Evolutionary conservation across 495 filamentous ascomycete genomes (phyloP), one percentile per base, ranked within the genome.

Genomic region (Xylaria venustula): DNA sequence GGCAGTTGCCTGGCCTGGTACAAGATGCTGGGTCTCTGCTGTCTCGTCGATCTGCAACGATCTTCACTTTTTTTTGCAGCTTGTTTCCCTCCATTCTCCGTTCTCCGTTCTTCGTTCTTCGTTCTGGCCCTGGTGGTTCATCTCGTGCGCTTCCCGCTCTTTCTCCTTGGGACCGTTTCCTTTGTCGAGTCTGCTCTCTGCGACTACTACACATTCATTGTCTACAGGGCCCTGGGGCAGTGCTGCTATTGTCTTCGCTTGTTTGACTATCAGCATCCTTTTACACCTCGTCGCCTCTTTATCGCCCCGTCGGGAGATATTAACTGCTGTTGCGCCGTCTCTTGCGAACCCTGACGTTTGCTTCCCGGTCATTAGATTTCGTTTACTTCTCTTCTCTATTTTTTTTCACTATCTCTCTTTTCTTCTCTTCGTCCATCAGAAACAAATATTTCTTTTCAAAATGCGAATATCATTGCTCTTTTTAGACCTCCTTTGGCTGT

Each of bases 401-500:
- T 51, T 52, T 22, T 34, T 32, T 52, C 5, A 5, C 30, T 5
- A 5, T 46, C 25, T 50, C 56, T 60, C 40, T 46, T 61, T n/a
- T 52, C 26, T 30, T 34, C 17, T 34, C 37, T 45, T 50, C 52
- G 19, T 49, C 6, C 20, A 1, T 34, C 50, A 53, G 54, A 58
- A 22, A 30, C 11, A 14, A 12, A n/a, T 55, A 47, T 37, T 32
- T 54, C 51, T 57, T 49, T 57, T 47, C 54, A 62, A 5, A 57
- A 71, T 71, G 68, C 52, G 58, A 50, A 60, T 64, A 40, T 58
- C 63, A 67, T 51, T 69, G 62, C 25, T 67, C 46, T 69, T 69
- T 47, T 66, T 67, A 56, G 60, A 69, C 36, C 62, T 71, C 19
- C 59, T 71, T 42, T 63, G 65, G 61, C 62, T 71, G 57, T 66